phyloP scores from a whole-genome alignment of 108 stramenopile genomes.

The Cyclotella cryptica region DNA sequence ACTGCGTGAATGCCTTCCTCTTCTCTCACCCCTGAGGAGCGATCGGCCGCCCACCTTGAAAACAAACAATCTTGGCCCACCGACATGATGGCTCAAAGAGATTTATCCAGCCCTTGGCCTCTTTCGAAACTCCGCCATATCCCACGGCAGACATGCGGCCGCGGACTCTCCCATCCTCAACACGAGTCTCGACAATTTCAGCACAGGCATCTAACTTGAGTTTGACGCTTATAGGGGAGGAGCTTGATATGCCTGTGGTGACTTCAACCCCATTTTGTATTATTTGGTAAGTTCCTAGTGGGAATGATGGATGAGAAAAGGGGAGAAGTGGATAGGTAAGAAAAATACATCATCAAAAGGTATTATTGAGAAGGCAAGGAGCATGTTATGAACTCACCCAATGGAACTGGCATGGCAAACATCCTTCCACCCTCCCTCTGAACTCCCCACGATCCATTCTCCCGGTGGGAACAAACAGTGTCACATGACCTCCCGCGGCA shows the following conservation, averaged over 20 bases:
- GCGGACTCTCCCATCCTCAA: constrained; percentile 47
- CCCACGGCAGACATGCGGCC: constrained; percentile 30
- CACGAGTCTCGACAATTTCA: constrained; percentile 47
- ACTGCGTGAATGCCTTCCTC: too few relatives aligned
- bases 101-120: constrained; percentile 44
- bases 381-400: constrained; percentile 7
- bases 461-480: constrained; percentile 25
- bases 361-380: background rate
- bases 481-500: constrained; percentile 42
- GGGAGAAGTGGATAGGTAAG: background rate
- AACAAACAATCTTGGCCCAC: constrained; percentile 57
- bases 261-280: constrained; percentile 31
- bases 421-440: constrained; percentile 20
- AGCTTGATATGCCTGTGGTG: constrained; percentile 30
- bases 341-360: too few relatives aligned
- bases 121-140: constrained; percentile 19
- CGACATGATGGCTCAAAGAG: constrained; percentile 45
- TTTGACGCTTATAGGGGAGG: constrained; percentile 32
- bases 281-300: constrained; percentile 33
- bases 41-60: constrained; percentile 42
- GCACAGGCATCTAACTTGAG: constrained; percentile 32
- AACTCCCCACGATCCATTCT: constrained; percentile 3
- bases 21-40: background rate
- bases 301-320: background rate
- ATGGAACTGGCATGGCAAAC: constrained; percentile 52